Base-by-base conservation (phyloP, 352 stramenopile genomes). In the Thalassiosira mediterranea region DNA sequence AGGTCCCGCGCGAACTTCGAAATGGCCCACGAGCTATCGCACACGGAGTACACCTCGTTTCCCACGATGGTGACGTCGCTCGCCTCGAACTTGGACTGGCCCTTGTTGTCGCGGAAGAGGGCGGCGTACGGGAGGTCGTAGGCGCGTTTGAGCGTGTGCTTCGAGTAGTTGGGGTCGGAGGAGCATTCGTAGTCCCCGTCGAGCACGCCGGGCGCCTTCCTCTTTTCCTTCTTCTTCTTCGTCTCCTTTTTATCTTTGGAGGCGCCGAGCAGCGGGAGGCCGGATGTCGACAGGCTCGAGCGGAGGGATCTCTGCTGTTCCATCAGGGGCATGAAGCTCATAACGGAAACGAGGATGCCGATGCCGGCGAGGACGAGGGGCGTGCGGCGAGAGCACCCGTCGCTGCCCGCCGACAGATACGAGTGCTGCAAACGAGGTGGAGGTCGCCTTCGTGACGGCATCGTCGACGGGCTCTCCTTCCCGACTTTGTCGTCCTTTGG, bases 81-180 rank as follows among this genome's bases (percentile, higher is more conserved):
- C 37, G 10, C 37, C 42, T 37, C 17, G 37, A 75, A 28, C 2
- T 8, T 37, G 13, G 32, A 44, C 61, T 87, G 77, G 34, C 87
- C 48, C 3, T 73, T 71, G 37, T 79, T 79, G 80, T 90, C 76
- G 5, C 88, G 34, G 56, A 87, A 90, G 8, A 90, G 66, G 26
- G 21, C 7, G 13, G 21, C n/a, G 21, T 17, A 15, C 7, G 54
- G 54, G 10, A 91, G 63, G 17, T 83, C 70, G 64, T 82, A 79
- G 34, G 91, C 87, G 54, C 91, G 84, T 7, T 91, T 73, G 8
- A 91, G 66, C 1, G 91, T 63, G 75, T 92, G 87, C 72, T 92
- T 59, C 17, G 78, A 71, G 17, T 17, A 72, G 61, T 89, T 79
- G 4, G 72, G 28, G 42, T 69, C 81, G 57, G 74, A 32, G 11